A percentile compares a stretch with the other conserved stretches of the same genome.
These are phyloP conservation scores for Benincasa hispida DNA, from an alignment of 306 rosid genomes.

Conservation along the genomic window DNA sequence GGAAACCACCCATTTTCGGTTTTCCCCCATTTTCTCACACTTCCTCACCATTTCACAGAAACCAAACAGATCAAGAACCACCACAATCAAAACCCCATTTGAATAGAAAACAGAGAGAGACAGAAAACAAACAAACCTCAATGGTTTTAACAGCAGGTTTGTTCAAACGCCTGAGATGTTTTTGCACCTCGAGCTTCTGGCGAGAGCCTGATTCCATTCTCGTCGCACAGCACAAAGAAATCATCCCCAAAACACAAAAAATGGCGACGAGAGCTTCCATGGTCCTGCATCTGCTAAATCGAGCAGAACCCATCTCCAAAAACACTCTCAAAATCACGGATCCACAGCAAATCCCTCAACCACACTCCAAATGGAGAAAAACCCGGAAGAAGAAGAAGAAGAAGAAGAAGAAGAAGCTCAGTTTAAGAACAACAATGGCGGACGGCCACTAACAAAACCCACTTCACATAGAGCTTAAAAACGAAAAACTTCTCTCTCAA, in stretches of 20 bases:
- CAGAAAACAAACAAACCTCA: constrained; percentile 30
- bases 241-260: constrained; percentile 32
- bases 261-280: constrained; percentile 15
- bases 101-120: constrained; percentile 6
- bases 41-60: not conserved
- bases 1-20: not conserved
- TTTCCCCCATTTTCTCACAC: not conserved
- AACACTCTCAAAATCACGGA: constrained; percentile 9
- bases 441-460: not conserved
- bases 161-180: constrained; percentile 79
- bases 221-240: constrained; percentile 46
- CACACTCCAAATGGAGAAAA: not conserved
- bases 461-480: not conserved
- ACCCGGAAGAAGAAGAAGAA: not conserved
- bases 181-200: constrained; percentile 67
- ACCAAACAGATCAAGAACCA: not conserved
- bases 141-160: constrained; percentile 72
- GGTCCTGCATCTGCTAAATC: constrained; percentile 16
- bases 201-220: constrained; percentile 41
- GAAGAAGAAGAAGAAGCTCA: not conserved
- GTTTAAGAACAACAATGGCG: not conserved
- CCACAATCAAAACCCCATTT: not conserved
- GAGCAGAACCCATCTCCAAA: constrained; percentile 24
- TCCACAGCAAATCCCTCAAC: not conserved
- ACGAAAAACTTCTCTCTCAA: not conserved